phyloP scores from a whole-genome alignment of 805 yeast species.

The Tetrapisispora fleetii region DNA sequence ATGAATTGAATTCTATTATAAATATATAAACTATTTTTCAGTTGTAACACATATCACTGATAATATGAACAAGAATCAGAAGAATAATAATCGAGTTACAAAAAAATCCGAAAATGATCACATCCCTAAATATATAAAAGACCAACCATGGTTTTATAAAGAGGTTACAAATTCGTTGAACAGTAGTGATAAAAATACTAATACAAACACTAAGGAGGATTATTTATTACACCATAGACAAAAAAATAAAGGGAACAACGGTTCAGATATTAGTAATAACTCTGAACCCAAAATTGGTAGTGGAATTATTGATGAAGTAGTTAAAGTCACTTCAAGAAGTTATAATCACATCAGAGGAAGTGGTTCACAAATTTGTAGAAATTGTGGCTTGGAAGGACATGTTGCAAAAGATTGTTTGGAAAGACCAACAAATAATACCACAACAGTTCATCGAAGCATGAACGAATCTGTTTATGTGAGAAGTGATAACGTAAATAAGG shows the following conservation, averaged over 20 bases:
- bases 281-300: slow-evolving; percentile 43
- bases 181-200: neutral
- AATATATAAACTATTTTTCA: too few species aligned
- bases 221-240: slow-evolving; percentile 49
- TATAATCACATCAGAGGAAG: neutral
- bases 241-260: slow-evolving; percentile 23
- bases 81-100: neutral
- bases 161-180: slow-evolving; percentile 3
- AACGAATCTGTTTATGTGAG: slow-evolving; percentile 6
- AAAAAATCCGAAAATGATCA: slow-evolving; percentile 13
- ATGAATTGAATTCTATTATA: too few species aligned
- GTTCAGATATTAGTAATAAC: slow-evolving; percentile 34
- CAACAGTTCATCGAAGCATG: neutral
- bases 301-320: slow-evolving; percentile 44
- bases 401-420: slow-evolving; percentile 47
- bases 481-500: slow-evolving; percentile 15
- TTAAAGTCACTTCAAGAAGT: neutral
- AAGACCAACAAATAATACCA: slow-evolving; percentile 36
- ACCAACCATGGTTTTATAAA: slow-evolving; percentile 28
- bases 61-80: neutral
- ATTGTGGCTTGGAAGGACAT: slow-evolving; percentile 50
- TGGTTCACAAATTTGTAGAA: slow-evolving; percentile 32
- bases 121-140: slow-evolving; percentile 25
- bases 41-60: too few species aligned
- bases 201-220: slow-evolving; percentile 7